phyloP scores from a whole-genome alignment of 2,329 filamentous ascomycete genomes.

The Talaromyces amestolkiae region DNA sequence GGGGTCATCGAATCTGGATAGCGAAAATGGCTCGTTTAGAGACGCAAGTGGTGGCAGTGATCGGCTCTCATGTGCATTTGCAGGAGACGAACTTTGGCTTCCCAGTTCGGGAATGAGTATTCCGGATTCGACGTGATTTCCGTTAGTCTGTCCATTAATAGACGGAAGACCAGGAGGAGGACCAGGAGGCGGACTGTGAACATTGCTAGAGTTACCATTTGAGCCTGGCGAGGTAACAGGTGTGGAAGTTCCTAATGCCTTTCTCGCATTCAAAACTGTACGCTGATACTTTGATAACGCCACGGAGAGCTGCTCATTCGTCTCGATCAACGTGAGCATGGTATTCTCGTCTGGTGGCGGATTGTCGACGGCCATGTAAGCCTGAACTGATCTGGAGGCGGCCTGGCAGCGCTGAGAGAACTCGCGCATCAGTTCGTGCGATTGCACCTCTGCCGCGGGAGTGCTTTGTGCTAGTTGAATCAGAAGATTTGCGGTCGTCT shows the following conservation, averaged over 20 bases:
- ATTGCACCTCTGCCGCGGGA: conserved; percentile 68
- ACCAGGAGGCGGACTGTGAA: neutral
- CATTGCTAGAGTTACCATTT: neutral
- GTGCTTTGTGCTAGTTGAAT: conserved; percentile 88
- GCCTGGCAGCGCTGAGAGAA: conserved; percentile 82
- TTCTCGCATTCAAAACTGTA: conserved; percentile 62
- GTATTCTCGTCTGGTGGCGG: conserved; percentile 88
- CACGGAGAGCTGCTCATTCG: conserved; percentile 83
- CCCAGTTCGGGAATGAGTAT: neutral
- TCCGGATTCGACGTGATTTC: neutral
- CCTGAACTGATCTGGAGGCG: conserved; percentile 77
- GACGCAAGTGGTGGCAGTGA: neutral
- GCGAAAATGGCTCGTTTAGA: conserved; percentile 6
- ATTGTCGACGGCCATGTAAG: conserved; percentile 76
- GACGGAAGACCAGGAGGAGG: conserved; percentile 1
- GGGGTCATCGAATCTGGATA: conserved; percentile 18
- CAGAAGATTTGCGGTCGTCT: conserved; percentile 86
- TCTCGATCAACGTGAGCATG: conserved; percentile 88
- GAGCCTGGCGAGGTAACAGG: neutral
- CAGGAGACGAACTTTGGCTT: conserved; percentile 17
- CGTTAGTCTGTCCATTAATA: conserved; percentile 5
- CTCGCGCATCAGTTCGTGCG: conserved; percentile 87
- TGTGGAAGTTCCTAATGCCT: conserved; percentile 26
- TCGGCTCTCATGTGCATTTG: neutral
- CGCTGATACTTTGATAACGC: conserved; percentile 82